Percentiles rank a stretch among this genome's conserved stretches.
Conservation (phyloP, 139 green algal genomes). For the Coelastrella sp. region DNA sequence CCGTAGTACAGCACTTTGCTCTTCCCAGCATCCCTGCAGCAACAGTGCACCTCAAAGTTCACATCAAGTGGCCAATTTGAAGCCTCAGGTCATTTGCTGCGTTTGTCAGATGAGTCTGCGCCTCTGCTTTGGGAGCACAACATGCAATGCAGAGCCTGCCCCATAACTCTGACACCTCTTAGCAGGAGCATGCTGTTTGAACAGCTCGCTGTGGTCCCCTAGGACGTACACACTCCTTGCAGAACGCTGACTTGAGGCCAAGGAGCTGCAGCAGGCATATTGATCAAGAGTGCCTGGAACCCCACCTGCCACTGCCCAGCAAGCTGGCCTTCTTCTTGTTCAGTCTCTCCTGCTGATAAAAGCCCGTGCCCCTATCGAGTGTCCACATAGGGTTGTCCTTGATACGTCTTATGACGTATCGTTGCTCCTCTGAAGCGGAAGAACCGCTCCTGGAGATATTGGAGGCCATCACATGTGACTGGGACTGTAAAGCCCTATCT, state of each 20-base stretch:
- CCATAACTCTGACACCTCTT: too few species aligned
- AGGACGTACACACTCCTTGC: not conserved
- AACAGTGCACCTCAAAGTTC: not conserved
- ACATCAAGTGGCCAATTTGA: not conserved
- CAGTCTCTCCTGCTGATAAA: constrained; percentile 49
- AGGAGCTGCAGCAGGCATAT: not conserved
- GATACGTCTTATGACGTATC: constrained; percentile 24
- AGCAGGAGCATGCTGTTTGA: too few species aligned
- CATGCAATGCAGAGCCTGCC: too few species aligned
- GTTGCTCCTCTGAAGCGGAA: constrained; percentile 22
- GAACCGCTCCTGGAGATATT: not conserved
- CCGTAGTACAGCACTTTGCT: constrained; percentile 45
- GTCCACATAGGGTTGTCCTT: constrained; percentile 57
- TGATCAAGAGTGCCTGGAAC: not conserved
- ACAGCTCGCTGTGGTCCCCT: too few species aligned
- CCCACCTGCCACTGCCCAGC: constrained; percentile 60
- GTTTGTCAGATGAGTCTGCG: too few species aligned
- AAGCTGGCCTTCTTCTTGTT: constrained; percentile 53
- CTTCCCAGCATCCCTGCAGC: constrained; percentile 51
- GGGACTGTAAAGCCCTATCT: not conserved
- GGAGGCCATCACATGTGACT: not conserved
- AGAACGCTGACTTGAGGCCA: not conserved
- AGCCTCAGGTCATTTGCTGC: too few species aligned
- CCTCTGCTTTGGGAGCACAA: too few species aligned
- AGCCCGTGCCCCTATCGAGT: constrained; percentile 62